Evolutionary conservation across 805 yeast genomes (phyloP).

Genomic region (Hyphopichia homilentoma): DNA sequence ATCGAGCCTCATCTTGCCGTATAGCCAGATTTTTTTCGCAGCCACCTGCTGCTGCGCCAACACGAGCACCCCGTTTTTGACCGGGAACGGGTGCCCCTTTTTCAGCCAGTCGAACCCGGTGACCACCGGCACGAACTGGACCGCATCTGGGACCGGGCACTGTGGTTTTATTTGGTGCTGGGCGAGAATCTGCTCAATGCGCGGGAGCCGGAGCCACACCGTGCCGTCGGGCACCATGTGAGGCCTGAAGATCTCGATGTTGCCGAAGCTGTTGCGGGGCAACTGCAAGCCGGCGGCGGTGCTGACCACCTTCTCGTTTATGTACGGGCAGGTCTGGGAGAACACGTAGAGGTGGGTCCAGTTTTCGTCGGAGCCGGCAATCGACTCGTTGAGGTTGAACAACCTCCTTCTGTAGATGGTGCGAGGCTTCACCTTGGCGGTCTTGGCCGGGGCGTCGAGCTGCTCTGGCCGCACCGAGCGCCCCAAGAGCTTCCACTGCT

Average conservation of each 20-base stretch:
- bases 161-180: too few relatives aligned
- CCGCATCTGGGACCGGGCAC: too few relatives aligned
- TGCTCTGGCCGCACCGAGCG: conserved; percentile 21
- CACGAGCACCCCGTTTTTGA: conserved; percentile 25
- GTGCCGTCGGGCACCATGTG: conserved; percentile 30
- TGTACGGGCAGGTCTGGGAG: conserved; percentile 25
- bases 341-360: conserved; percentile 20
- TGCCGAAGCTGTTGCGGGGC: conserved; percentile 29
- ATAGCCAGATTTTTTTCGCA: conserved; percentile 24
- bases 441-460: conserved; percentile 12
- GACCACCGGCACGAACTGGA: conserved; percentile 28
- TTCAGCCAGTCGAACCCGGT: conserved; percentile 24
- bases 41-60: conserved; percentile 9
- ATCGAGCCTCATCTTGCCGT: conserved; percentile 11
- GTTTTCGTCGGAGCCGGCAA: conserved; percentile 15
- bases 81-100: conserved; percentile 23
- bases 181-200: conserved; percentile 3
- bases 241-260: conserved; percentile 24
- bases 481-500: conserved; percentile 33
- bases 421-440: conserved; percentile 15
- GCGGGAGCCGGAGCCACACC: conserved; percentile 20
- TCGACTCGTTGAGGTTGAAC: conserved; percentile 13
- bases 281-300: conserved; percentile 7
- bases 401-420: conserved; percentile 18
- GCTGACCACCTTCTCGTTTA: conserved; percentile 7